Percentiles rank a stretch among this genome's conserved stretches.
Conservation (phyloP, 2,329 filamentous ascomycete species). For the Paraconiothyrium brasiliense region DNA sequence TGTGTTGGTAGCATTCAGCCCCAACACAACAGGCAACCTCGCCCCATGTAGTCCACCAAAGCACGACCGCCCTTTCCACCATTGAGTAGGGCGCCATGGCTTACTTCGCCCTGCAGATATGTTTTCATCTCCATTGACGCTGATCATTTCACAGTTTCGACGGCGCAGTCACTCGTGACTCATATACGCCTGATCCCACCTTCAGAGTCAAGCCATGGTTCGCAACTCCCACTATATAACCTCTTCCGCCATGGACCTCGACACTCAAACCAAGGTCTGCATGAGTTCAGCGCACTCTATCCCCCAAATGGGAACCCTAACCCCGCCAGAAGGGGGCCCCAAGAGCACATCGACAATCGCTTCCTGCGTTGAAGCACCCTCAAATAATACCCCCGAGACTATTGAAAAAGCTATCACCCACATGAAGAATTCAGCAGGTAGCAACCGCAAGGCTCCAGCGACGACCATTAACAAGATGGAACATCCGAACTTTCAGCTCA, state of each 20-base stretch:
- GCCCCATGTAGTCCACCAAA: neutral
- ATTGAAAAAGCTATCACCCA: neutral
- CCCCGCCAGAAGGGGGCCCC: neutral
- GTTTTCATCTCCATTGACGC: neutral
- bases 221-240: neutral
- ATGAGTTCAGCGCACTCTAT: neutral
- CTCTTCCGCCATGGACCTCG: neutral
- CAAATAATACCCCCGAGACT: neutral
- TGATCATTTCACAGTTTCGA: neutral
- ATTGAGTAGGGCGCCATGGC: neutral
- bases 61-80: neutral
- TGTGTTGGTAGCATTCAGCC: neutral
- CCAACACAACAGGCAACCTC: neutral
- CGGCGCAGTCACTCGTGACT: neutral
- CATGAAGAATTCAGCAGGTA: neutral
- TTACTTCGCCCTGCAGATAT: neutral
- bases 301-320: neutral
- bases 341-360: neutral
- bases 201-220: neutral
- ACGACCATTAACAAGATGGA: neutral
- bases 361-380: too few species aligned
- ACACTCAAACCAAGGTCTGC: neutral
- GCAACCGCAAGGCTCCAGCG: neutral
- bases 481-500: neutral
- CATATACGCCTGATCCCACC: neutral